phyloP scores from a whole-genome alignment of 192 early-diverging fungal species.

The Coemansia sp. region DNA sequence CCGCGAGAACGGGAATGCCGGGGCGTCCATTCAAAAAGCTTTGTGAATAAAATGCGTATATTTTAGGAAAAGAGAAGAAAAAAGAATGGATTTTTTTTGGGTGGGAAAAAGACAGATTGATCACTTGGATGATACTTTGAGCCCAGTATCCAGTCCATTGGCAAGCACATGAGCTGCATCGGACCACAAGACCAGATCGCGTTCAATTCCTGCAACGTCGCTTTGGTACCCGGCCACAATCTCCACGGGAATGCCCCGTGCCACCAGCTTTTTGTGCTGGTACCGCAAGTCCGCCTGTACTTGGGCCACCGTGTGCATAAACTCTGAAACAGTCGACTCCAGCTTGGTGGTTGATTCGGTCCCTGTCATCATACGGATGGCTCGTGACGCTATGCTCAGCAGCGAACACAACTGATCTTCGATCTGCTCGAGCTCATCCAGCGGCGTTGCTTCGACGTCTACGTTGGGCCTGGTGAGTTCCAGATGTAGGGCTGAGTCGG shows the following conservation, averaged over 20 bases:
- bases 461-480: constrained; percentile 7
- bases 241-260: constrained; percentile 25
- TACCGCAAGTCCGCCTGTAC: constrained; percentile 31
- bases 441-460: constrained; percentile 2
- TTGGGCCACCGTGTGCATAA: constrained; percentile 35
- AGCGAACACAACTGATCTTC: constrained; percentile 36
- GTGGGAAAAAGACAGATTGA: not conserved
- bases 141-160: constrained; percentile 11
- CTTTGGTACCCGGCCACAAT: constrained; percentile 22
- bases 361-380: constrained; percentile 34
- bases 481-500: not conserved
- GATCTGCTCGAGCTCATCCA: constrained; percentile 38
- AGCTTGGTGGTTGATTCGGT: constrained; percentile 4
- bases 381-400: constrained; percentile 30
- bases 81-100: not conserved
- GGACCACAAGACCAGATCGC: constrained; percentile 37
- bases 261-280: constrained; percentile 28
- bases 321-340: constrained; percentile 26
- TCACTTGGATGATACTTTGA: constrained; percentile 9
- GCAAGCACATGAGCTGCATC: constrained; percentile 39
- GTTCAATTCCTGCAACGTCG: constrained; percentile 36
- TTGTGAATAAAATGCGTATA: not conserved
- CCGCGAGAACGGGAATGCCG: constrained; percentile 15
- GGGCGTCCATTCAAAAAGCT: not conserved
- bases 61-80: not conserved